A percentile compares a stretch with the other conserved stretches of the same genome.
Evolutionary conservation across 345 rosid species (phyloP).

Genomic region (Moricandia arvensis): DNA sequence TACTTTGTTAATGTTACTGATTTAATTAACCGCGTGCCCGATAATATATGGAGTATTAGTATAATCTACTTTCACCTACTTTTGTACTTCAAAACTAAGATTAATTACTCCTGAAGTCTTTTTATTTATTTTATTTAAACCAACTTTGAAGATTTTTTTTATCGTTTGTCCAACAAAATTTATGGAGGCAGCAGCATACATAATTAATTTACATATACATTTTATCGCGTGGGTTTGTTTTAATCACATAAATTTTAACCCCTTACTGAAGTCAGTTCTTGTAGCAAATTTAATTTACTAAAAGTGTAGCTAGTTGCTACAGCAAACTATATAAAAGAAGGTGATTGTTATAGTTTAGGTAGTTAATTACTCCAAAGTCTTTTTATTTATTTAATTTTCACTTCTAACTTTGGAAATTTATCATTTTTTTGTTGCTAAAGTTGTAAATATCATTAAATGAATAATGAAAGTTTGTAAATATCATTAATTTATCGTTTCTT

Average conservation of each 20-base stretch:
- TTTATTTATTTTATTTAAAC: not conserved
- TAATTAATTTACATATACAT: not conserved
- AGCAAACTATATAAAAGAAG: not conserved
- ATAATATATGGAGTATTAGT: not conserved
- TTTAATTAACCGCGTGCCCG: not conserved
- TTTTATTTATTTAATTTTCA: too few relatives aligned
- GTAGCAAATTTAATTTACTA: not conserved
- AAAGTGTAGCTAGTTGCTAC: not conserved
- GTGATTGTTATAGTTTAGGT: too few relatives aligned
- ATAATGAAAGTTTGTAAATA: too few relatives aligned
- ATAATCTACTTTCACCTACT: conserved; percentile 18
- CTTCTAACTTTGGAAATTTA: too few relatives aligned
- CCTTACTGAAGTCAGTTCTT: not conserved
- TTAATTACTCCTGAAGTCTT: conserved; percentile 1
- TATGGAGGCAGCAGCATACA: not conserved
- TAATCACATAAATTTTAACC: not conserved
- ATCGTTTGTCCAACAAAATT: not conserved
- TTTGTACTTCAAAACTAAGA: not conserved
- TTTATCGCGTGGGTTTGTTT: not conserved
- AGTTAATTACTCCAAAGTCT: too few relatives aligned
- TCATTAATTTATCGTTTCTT: too few relatives aligned
- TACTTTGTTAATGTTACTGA: conserved; percentile 6
- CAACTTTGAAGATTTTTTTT: conserved; percentile 11
- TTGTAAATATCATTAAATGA: too few relatives aligned
- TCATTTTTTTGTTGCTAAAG: too few relatives aligned